A percentile compares a stretch with the other conserved stretches of the same genome.
phyloP scores from a whole-genome alignment of 305 asterid genomes.

The Fraxinus latifolia region DNA sequence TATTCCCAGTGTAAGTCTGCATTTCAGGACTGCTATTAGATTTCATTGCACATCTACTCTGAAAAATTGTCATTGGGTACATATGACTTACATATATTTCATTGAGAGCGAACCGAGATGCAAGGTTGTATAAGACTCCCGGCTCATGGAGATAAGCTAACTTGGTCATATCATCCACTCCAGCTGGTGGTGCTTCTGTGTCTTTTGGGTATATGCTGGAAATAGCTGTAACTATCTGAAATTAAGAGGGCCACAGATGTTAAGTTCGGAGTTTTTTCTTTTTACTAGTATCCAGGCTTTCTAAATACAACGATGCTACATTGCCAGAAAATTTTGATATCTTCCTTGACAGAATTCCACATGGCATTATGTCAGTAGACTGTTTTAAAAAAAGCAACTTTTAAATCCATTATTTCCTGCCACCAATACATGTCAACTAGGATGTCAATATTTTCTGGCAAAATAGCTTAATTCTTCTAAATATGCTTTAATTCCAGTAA shows the following conservation, averaged over 20 bases:
- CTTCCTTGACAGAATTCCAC: not conserved
- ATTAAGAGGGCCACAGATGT: slow-evolving; percentile 20
- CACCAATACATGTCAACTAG: not conserved
- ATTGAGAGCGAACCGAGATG: slow-evolving; percentile 67
- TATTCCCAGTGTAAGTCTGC: slow-evolving; percentile 94
- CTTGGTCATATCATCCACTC: slow-evolving; percentile 96
- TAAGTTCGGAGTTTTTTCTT: slow-evolving; percentile 12
- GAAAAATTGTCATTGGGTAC: slow-evolving; percentile 2
- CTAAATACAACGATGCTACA: not conserved
- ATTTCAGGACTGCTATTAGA: slow-evolving; percentile 24
- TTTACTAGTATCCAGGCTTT: not conserved
- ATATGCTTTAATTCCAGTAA: not conserved
- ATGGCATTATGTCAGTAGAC: not conserved
- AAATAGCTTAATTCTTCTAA: not conserved
- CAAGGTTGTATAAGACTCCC: slow-evolving; percentile 76
- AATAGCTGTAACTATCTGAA: slow-evolving; percentile 79
- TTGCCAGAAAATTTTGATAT: not conserved
- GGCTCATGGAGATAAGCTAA: slow-evolving; percentile 95
- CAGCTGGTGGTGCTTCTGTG: slow-evolving; percentile 83
- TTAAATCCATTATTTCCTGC: not conserved
- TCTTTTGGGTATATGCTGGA: slow-evolving; percentile 88
- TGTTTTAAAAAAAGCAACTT: not conserved
- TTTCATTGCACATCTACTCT: not conserved
- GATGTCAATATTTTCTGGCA: not conserved
- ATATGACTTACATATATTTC: slow-evolving; percentile 76